phyloP scores from a whole-genome alignment of 371 early-diverging fungal species.

The Paraphysoderma sedebokerense region DNA sequence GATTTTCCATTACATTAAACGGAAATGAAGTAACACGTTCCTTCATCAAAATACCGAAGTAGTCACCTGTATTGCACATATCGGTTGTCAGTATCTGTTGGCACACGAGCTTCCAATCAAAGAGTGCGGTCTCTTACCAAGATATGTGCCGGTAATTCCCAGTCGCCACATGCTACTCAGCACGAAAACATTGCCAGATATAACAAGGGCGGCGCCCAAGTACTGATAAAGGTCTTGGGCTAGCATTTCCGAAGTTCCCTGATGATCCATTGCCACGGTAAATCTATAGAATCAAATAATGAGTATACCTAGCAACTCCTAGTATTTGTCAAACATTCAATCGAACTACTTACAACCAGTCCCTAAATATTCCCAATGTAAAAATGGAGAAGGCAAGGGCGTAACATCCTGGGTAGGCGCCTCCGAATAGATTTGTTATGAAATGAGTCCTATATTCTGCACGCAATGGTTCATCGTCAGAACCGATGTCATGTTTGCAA shows the following conservation, averaged over 20 bases:
- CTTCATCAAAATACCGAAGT: slow-evolving; percentile 85
- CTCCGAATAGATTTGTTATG: slow-evolving; percentile 51
- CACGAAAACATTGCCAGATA: slow-evolving; percentile 51
- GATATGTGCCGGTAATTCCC: slow-evolving; percentile 79
- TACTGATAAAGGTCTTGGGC: slow-evolving; percentile 20
- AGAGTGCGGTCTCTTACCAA: slow-evolving; percentile 36
- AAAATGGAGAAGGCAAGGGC: slow-evolving; percentile 64
- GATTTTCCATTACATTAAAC: slow-evolving; percentile 76
- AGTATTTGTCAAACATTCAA: not conserved
- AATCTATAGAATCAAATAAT: not conserved
- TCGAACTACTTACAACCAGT: slow-evolving; percentile 42
- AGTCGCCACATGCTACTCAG: slow-evolving; percentile 69
- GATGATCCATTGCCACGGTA: slow-evolving; percentile 37
- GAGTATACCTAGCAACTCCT: not conserved
- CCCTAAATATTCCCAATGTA: slow-evolving; percentile 58
- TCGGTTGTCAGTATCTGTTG: no score
- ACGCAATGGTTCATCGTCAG: not conserved
- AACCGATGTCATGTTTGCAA: no score
- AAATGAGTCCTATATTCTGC: slow-evolving; percentile 54
- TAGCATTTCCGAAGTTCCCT: slow-evolving; percentile 37
- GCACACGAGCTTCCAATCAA: no score
- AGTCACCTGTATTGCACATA: slow-evolving; percentile 64
- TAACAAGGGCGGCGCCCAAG: slow-evolving; percentile 31
- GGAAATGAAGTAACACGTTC: slow-evolving; percentile 75
- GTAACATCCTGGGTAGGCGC: slow-evolving; percentile 55